Evolutionary conservation across 495 filamentous ascomycete species (phyloP).

Genomic region (Jackrogersella multiformis): DNA sequence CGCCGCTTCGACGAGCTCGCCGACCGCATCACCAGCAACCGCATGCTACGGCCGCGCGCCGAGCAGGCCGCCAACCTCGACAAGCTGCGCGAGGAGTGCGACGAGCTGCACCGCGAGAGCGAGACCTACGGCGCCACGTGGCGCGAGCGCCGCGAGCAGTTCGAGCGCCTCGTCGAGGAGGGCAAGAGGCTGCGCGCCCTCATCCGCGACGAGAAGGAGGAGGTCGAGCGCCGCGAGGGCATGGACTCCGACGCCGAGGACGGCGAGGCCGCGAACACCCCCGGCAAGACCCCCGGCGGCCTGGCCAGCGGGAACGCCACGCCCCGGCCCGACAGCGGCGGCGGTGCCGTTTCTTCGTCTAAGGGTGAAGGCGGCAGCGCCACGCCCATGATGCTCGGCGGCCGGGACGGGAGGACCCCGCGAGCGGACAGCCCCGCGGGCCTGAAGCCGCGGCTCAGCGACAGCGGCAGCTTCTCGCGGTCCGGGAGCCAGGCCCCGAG

Average conservation of each 20-base stretch:
- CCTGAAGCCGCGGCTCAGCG: constrained; percentile 56
- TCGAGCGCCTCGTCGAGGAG: constrained; percentile 90
- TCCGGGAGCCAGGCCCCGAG: constrained; percentile 52
- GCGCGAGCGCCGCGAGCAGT: constrained; percentile 86
- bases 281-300: constrained; percentile 52
- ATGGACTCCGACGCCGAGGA: constrained; percentile 84
- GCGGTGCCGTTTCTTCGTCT: constrained; percentile 44
- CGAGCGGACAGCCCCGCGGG: constrained; percentile 61
- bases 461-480: constrained; percentile 59
- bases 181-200: constrained; percentile 82
- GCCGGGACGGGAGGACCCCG: constrained; percentile 71
- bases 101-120: constrained; percentile 84
- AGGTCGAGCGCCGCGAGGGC: constrained; percentile 75
- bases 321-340: constrained; percentile 52
- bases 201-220: constrained; percentile 96
- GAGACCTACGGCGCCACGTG: constrained; percentile 83
- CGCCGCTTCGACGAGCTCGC: constrained; percentile 87
- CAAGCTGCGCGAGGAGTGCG: constrained; percentile 87
- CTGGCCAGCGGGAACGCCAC: constrained; percentile 50
- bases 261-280: constrained; percentile 60
- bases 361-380: constrained; percentile 52
- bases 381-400: constrained; percentile 57
- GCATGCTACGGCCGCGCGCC: constrained; percentile 78
- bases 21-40: constrained; percentile 86
- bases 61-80: constrained; percentile 81